A percentile compares a stretch with the other conserved stretches of the same genome.
phyloP scores from a whole-genome alignment of 352 stramenopile species.

The Phytophthora agathidicida region DNA sequence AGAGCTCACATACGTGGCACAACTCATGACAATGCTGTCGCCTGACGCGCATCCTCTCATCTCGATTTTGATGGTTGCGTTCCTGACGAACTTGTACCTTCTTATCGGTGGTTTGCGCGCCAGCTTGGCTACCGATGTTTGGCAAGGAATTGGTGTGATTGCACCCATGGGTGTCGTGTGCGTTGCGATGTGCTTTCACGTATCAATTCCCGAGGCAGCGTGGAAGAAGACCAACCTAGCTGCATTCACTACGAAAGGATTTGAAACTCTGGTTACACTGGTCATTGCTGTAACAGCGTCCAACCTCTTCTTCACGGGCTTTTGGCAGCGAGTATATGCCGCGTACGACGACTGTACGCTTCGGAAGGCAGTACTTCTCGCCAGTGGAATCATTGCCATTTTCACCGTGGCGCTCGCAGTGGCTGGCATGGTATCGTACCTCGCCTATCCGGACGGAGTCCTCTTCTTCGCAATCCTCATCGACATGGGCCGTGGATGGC shows the following conservation, averaged over 20 bases:
- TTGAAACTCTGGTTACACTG: slow-evolving; percentile 77
- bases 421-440: slow-evolving; percentile 69
- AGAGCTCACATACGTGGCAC: slow-evolving; percentile 67
- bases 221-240: slow-evolving; percentile 61
- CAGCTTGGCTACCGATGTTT: slow-evolving; percentile 77
- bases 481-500: slow-evolving; percentile 71
- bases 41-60: slow-evolving; percentile 48
- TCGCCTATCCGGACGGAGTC: slow-evolving; percentile 59
- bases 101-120: slow-evolving; percentile 72
- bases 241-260: slow-evolving; percentile 64
- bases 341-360: slow-evolving; percentile 65
- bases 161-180: slow-evolving; percentile 60
- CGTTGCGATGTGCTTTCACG: slow-evolving; percentile 64
- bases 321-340: slow-evolving; percentile 78
- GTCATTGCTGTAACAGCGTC: slow-evolving; percentile 66
- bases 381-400: slow-evolving; percentile 59
- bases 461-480: slow-evolving; percentile 81
- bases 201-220: slow-evolving; percentile 52
- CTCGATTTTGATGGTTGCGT: slow-evolving; percentile 62
- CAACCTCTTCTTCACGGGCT: slow-evolving; percentile 84
- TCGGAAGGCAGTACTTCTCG: slow-evolving; percentile 43
- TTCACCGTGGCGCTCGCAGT: slow-evolving; percentile 77
- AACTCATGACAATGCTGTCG: slow-evolving; percentile 55
- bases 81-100: slow-evolving; percentile 79
- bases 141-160: slow-evolving; percentile 72